Percentiles rank a stretch among this genome's conserved stretches.
These are phyloP conservation scores for Aquilaria sinensis DNA, from an alignment of 345 rosid genomes.

Conservation along the genomic window DNA sequence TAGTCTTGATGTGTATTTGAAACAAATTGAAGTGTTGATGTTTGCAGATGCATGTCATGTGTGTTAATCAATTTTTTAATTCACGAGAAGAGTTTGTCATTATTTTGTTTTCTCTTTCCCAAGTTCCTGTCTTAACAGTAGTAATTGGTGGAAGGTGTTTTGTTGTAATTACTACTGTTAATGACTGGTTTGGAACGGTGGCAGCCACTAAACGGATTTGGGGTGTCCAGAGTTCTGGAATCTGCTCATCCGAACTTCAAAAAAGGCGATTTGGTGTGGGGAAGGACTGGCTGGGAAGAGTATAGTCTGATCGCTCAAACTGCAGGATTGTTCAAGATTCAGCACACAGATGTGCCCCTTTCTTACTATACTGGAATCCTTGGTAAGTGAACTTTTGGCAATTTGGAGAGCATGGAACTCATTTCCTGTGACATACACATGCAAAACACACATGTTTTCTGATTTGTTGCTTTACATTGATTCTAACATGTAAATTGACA, in stretches of 20 bases:
- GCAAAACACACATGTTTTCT: background rate
- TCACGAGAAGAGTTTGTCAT: too few relatives aligned
- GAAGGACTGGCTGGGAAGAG: constrained; percentile 61
- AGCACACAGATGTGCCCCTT: constrained; percentile 41
- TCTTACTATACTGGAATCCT: constrained; percentile 63
- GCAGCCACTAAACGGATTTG: constrained; percentile 49
- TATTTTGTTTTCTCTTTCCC: too few relatives aligned
- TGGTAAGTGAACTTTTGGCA: constrained; percentile 24
- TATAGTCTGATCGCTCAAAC: constrained; percentile 32
- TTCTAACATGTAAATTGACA: too few relatives aligned
- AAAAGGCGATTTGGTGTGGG: constrained; percentile 57
- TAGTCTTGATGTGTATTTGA: too few relatives aligned
- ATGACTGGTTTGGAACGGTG: background rate
- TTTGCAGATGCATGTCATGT: too few relatives aligned
- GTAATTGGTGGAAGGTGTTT: too few relatives aligned
- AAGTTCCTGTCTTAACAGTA: too few relatives aligned
- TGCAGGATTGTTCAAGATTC: constrained; percentile 36
- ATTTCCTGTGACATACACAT: background rate
- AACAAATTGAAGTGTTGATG: too few relatives aligned
- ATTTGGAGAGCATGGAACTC: too few relatives aligned
- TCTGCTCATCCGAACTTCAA: constrained; percentile 46
- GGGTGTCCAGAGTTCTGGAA: constrained; percentile 53
- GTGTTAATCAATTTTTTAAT: too few relatives aligned
- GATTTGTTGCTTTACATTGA: background rate
- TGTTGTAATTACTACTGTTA: too few relatives aligned